A percentile compares a stretch with the other conserved stretches of the same genome.
Conservation (phyloP, 768 basidiomycete genomes). For the Galerina sulciceps region DNA sequence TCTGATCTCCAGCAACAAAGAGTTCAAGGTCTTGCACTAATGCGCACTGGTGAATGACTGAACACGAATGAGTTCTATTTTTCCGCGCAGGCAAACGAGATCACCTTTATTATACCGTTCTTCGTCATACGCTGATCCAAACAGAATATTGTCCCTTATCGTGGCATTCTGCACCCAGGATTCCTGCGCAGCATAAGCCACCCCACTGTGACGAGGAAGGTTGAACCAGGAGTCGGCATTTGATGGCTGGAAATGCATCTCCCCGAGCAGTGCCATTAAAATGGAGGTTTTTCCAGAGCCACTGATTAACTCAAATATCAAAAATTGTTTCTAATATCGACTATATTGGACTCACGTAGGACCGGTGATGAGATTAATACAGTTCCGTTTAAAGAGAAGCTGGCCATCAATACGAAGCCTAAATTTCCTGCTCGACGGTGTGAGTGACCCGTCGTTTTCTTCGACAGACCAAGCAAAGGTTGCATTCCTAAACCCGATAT, state of each 20-base stretch:
- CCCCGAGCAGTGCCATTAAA: slow-evolving; percentile 64
- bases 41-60: slow-evolving; percentile 70
- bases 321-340: background rate
- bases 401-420: slow-evolving; percentile 55
- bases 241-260: slow-evolving; percentile 63
- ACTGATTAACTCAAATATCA: slow-evolving; percentile 6
- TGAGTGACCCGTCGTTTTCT: slow-evolving; percentile 35
- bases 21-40: slow-evolving; percentile 72
- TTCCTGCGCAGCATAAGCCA: slow-evolving; percentile 82
- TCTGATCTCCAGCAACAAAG: slow-evolving; percentile 64
- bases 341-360: slow-evolving; percentile 40
- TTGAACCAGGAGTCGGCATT: slow-evolving; percentile 61
- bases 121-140: slow-evolving; percentile 75
- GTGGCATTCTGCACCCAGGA: slow-evolving; percentile 84
- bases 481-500: slow-evolving; percentile 56
- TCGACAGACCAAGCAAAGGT: slow-evolving; percentile 57
- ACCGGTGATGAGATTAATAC: slow-evolving; percentile 60
- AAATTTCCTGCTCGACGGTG: slow-evolving; percentile 53
- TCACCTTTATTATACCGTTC: slow-evolving; percentile 67
- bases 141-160: slow-evolving; percentile 79
- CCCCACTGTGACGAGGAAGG: slow-evolving; percentile 64
- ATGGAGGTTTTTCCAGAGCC: slow-evolving; percentile 65
- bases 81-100: background rate
- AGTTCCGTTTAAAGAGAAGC: slow-evolving; percentile 53
- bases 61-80: background rate